Percentiles rank a stretch among this genome's conserved stretches.
Conservation (phyloP, 2,329 filamentous ascomycete genomes). For the Phialophora verrucosa region DNA sequence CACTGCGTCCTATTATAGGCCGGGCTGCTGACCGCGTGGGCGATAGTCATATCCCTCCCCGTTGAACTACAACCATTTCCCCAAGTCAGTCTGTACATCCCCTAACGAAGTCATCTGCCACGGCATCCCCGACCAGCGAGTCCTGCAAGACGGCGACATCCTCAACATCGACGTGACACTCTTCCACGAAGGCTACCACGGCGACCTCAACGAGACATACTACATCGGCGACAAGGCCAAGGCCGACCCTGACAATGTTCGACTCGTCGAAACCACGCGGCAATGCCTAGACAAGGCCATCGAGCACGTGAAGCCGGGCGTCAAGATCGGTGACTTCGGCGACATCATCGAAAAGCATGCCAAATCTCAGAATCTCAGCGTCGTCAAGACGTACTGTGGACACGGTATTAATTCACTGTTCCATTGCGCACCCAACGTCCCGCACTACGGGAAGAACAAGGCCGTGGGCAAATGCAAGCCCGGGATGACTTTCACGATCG, state of each 20-base stretch:
- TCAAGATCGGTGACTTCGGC: conserved; percentile 89
- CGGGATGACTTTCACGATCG: conserved; percentile 98
- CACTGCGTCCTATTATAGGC: conserved; percentile 18
- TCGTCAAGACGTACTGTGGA: conserved; percentile 94
- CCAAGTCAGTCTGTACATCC: conserved; percentile 97
- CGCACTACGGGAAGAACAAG: conserved; percentile 99
- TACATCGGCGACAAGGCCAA: conserved; percentile 90
- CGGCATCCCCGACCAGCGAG: conserved; percentile 90
- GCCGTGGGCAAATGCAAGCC: conserved; percentile 91
- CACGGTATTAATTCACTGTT: conserved; percentile 95
- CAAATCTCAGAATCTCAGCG: conserved; percentile 81
- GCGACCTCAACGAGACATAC: conserved; percentile 97
- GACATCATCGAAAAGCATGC: conserved; percentile 95
- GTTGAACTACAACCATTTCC: conserved; percentile 93
- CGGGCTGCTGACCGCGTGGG: background rate
- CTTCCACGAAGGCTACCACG: conserved; percentile 94
- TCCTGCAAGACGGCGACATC: conserved; percentile 90
- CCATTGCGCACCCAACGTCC: conserved; percentile 91
- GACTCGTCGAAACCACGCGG: conserved; percentile 87
- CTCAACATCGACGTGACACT: conserved; percentile 95
- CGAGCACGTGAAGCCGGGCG: conserved; percentile 88
- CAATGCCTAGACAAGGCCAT: conserved; percentile 92
- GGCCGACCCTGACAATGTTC: conserved; percentile 82
- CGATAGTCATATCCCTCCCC: conserved; percentile 90
- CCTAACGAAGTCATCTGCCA: conserved; percentile 98